Evolutionary conservation across 805 yeast species (phyloP), one percentile per base, ranked within the genome.

Genomic region (Priceomyces haplophilus): DNA sequence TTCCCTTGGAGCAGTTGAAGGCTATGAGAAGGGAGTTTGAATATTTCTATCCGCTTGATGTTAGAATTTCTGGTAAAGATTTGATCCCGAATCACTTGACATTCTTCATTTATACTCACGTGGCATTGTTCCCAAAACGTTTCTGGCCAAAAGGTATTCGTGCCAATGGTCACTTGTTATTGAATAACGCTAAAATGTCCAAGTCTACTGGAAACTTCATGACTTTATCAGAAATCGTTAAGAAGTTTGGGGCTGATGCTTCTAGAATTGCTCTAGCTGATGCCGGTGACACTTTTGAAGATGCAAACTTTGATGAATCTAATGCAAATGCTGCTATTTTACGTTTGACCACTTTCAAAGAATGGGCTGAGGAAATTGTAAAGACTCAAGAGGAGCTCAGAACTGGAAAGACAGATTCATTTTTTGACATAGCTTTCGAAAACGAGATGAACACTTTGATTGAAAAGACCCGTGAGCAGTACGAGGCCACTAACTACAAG

Each of bases 161-260:
- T 69, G 86, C 87, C 50, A 93, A 93, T 58, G 99, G 99, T 53
- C 99, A 93, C 64, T 79, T 93, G 70, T 67, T 93, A 76, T 79
- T 93, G 65, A 93, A 93, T 73, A 91, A 93, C 63, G 93, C 91
- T 56, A 93, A 93, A 78, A 93, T 93, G 99, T 83, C 97, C 43
- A 93, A 93, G 67, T 85, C 96, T 24, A 91, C 98, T 24, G 99
- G 99, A 69, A 93, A 93, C 73, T 93, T 93, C 64, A 75, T 88
- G 82, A 93, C 98, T 40, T 74, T 93, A 64, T 78, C 82, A 55
- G 88, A 93, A 65, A 78, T 85, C 62, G 83, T 83, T 46, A 76
- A 80, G 55, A 93, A 93, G 69, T 93, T 83, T 54, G 99, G 99
- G 65, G 96, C 98, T 40, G 99, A 93, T 66, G 97, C 98, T 33